phyloP scores from a whole-genome alignment of 164 flowering plant genomes.

The Piper longum region DNA sequence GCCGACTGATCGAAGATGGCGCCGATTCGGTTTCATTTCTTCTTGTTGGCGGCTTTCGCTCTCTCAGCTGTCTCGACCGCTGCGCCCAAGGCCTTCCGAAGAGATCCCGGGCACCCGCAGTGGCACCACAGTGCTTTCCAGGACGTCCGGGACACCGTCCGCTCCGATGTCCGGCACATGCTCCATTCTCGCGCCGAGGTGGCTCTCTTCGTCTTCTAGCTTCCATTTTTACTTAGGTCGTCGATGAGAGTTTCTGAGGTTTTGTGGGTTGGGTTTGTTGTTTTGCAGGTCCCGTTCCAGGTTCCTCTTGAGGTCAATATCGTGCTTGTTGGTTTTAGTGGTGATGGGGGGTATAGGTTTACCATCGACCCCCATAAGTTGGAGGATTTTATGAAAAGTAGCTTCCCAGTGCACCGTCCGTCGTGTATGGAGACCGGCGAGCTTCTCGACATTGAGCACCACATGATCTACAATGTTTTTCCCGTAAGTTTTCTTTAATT shows the following conservation, averaged over 20 bases:
- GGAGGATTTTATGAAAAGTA: constrained; percentile 54
- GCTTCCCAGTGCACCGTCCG: constrained; percentile 73
- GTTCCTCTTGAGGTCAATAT: constrained; percentile 94
- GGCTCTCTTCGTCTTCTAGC: background rate
- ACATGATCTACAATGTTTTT: constrained; percentile 54
- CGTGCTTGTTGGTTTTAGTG: constrained; percentile 70
- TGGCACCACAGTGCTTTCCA: constrained; percentile 98
- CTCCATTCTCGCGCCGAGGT: constrained; percentile 96
- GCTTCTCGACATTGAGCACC: constrained; percentile 90
- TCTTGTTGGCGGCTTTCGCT: background rate
- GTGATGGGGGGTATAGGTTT: constrained; percentile 91
- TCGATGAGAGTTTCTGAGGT: background rate
- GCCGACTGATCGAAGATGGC: background rate
- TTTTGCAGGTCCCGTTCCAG: constrained; percentile 84
- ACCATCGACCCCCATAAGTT: constrained; percentile 47
- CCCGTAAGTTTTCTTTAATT: constrained; percentile 36
- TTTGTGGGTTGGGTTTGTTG: constrained; percentile 1
- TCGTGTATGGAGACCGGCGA: constrained; percentile 86
- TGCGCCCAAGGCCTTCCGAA: constrained; percentile 53
- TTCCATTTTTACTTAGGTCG: background rate
- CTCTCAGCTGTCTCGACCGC: constrained; percentile 25
- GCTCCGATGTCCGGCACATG: constrained; percentile 79
- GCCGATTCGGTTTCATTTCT: background rate
- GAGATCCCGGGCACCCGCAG: constrained; percentile 85
- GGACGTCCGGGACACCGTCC: constrained; percentile 59